Percentiles rank a stretch among this genome's conserved stretches.
phyloP scores from a whole-genome alignment of 305 asterid genomes.

The Fraxinus sp. region DNA sequence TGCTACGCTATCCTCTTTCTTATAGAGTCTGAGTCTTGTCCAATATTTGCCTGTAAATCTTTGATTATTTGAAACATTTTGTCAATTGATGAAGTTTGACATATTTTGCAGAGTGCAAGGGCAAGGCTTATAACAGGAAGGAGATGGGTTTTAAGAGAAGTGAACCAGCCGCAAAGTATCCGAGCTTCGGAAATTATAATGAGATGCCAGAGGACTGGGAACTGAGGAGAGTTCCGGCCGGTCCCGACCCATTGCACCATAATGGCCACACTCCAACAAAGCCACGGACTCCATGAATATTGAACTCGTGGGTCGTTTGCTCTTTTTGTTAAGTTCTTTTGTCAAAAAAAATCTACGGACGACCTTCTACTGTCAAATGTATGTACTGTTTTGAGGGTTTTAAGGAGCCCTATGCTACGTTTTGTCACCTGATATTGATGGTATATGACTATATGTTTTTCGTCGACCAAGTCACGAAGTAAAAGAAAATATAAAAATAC shows the following conservation, averaged over 20 bases:
- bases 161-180: conserved; percentile 8
- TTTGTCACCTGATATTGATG: neutral
- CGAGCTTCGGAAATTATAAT: conserved; percentile 20
- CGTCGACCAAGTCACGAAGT: neutral
- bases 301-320: neutral
- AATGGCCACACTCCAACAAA: conserved; percentile 49
- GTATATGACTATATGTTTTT: neutral
- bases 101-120: conserved; percentile 11
- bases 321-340: neutral
- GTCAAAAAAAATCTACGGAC: neutral
- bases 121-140: conserved; percentile 31
- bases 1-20: neutral
- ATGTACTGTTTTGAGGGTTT: conserved; percentile 3
- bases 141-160: conserved; percentile 33
- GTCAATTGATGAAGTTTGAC: neutral
- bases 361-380: conserved; percentile 5
- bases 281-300: conserved; percentile 46
- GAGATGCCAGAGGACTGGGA: conserved; percentile 40
- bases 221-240: conserved; percentile 56
- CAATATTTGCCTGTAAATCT: neutral
- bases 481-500: neutral
- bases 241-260: conserved; percentile 75
- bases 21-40: neutral
- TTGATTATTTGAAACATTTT: neutral
- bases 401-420: neutral